Conservation (phyloP, 176 grass and related monocot genomes). For the Bothriochloa decipiens region DNA sequence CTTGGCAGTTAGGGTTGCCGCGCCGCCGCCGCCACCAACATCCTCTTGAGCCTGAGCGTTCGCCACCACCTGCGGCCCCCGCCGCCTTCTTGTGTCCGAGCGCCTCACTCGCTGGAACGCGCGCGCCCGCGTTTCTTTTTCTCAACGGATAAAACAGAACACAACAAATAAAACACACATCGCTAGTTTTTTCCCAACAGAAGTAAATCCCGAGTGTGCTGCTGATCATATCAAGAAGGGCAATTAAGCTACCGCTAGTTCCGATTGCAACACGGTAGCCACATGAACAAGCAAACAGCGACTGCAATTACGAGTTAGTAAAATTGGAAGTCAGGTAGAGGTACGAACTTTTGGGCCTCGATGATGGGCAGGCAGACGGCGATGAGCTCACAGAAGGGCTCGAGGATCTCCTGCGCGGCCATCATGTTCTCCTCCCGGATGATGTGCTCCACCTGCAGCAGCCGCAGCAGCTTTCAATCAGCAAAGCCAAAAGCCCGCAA, state of each 20-base stretch:
- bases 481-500: background rate
- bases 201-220: background rate
- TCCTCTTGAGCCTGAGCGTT: too few relatives aligned
- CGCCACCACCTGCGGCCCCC: too few relatives aligned
- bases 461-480: background rate
- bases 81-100: too few relatives aligned
- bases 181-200: too few relatives aligned
- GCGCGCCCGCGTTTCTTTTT: too few relatives aligned
- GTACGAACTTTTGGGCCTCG: slow-evolving; percentile 77
- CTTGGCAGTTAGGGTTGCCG: too few relatives aligned
- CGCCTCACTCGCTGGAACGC: too few relatives aligned
- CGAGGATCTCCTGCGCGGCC: slow-evolving; percentile 96
- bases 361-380: slow-evolving; percentile 86
- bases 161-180: too few relatives aligned
- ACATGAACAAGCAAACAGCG: background rate
- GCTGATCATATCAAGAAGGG: background rate
- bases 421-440: slow-evolving; percentile 97
- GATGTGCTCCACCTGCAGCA: slow-evolving; percentile 90
- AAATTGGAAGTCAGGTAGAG: background rate
- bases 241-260: slow-evolving; percentile 3
- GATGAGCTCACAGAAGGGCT: slow-evolving; percentile 92
- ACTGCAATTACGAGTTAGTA: background rate
- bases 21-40: too few relatives aligned
- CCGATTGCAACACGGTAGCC: background rate
- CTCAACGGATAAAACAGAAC: too few relatives aligned